Percentiles rank a stretch among this genome's conserved stretches.
phyloP scores from a whole-genome alignment of 148 eudicot species.

The Euryodendron excelsum region DNA sequence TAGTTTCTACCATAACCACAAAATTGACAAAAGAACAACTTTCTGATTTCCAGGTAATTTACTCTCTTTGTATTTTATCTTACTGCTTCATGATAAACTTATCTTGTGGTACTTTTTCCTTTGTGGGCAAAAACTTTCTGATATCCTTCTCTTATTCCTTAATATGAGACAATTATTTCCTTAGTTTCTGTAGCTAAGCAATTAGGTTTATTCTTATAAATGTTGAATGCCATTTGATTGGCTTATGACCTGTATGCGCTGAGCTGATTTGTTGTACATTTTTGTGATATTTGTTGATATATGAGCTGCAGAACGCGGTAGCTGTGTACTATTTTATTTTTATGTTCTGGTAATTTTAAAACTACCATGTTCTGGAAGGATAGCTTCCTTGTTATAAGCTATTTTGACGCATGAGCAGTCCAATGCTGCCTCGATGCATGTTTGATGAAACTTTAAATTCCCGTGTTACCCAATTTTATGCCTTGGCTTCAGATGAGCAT shows the following conservation, averaged over 20 bases:
- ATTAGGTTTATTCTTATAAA: neutral
- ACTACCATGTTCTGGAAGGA: neutral
- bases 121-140: neutral
- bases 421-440: neutral
- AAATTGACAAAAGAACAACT: slow-evolving; percentile 50
- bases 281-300: neutral
- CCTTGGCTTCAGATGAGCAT: too few relatives aligned
- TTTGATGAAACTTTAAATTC: too few relatives aligned
- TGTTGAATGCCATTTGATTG: neutral
- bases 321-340: too few relatives aligned
- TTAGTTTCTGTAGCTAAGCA: neutral
- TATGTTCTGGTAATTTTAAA: neutral
- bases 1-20: slow-evolving; percentile 47
- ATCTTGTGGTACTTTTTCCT: neutral
- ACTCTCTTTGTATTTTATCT: neutral
- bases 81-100: neutral
- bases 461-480: too few relatives aligned
- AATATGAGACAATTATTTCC: neutral
- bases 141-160: neutral
- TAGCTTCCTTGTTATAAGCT: neutral
- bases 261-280: neutral
- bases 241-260: neutral
- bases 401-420: neutral
- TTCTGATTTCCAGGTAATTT: slow-evolving; percentile 59
- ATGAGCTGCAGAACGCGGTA: neutral